Base-by-base conservation (phyloP, 225 moss, liverwort and hornwort species). In the Bryum argenteum region DNA sequence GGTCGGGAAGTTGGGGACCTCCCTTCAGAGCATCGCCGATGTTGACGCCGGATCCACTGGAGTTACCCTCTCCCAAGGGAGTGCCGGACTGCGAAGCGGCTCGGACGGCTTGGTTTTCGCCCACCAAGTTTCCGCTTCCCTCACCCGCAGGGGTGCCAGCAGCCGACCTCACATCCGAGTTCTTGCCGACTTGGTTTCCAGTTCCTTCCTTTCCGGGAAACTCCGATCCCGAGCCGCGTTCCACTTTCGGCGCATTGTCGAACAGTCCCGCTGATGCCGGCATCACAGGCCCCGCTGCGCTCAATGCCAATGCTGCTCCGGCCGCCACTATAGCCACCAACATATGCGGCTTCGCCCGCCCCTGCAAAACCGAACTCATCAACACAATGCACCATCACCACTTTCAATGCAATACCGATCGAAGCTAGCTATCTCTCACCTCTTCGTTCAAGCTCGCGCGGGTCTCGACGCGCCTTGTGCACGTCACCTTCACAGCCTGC, bases 261-360 rank as follows among this genome's bases (percentile, higher is more conserved):
- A 81, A 81, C 8, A 81, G 66, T 17, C 80, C 75, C 9, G 74
- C 79, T 0, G 17, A 10, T 21, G 69, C 80, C 28, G 80, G 75
- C 33, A 47, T 47, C 14, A 65, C 26, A 1, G 80, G 75, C 0
- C 42, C 63, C 8, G 14, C 38, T 12, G 54, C 66, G 23, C 44
- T 61, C 48, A 71, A 12, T 33, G 61, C 71, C 28, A 80, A 17
- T 20, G 75, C 71, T 8, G 80, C 71, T 47, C 75, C 80, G 2
- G 75, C 75, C 4, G 75, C 80, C 1, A 67, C 67, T 4, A 76
- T 66, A 2, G 75, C 71, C 12, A 54, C 67, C 4, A 80, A 55
- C 71, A 67, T 37, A 11, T 56, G 65, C 18, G 61, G 54, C 67
- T 57, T 67, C 20, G 10, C 52, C 22, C 21, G 55, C 53, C 71